Evolutionary conservation across 108 stramenopile species (phyloP), one percentile per base, ranked within the genome.

Genomic region (Mediolabrus comicus): DNA sequence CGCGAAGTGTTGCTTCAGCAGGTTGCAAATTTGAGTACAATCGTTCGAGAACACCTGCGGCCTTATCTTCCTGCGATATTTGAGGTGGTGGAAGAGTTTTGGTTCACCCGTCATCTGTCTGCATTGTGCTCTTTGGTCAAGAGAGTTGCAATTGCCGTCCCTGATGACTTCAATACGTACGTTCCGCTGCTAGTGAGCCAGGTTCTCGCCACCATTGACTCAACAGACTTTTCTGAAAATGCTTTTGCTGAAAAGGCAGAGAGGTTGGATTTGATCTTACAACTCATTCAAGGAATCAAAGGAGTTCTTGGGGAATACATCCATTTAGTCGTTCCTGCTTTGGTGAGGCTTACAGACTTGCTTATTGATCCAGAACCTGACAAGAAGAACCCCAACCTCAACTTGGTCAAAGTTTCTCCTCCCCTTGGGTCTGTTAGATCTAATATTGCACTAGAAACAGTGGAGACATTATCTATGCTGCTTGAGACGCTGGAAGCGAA

Each of bases 1-100:
- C 77, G 96, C 46, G 96, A 98, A 69, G 86, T 90, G 32, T 76
- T 98, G 28, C 59, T 99, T 14, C 91, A 94, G 69, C 95, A 98
- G 60, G 74, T 95, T 17, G 93, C 92, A 41, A 82, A 82, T 36
- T 71, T 99, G 38, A 95, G 95, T 52, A 51, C 81, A 19, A 96
- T 97, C 65, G 92, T 95, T 4, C 71, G 83, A 52, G 93, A 94
- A 51, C 87, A 97, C 78, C 70, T 98, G 35, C 72, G 93, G 9
- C 95, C 96, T 17, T 98, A 93, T 70, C 69, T 98, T 2, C 76
- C 88, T 6, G 86, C 82, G 17, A 95, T 99, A 54, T 96, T 98
- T 67, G 87, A 94, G 31, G 81, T 97, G 9, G 83, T 96, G 5
- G 85, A 84, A 39, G 81, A 90, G 38, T 96, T 94, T 65, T 98